Conservation (phyloP, 2,329 filamentous ascomycete genomes). For the Calonectria pseudoturangicola region DNA sequence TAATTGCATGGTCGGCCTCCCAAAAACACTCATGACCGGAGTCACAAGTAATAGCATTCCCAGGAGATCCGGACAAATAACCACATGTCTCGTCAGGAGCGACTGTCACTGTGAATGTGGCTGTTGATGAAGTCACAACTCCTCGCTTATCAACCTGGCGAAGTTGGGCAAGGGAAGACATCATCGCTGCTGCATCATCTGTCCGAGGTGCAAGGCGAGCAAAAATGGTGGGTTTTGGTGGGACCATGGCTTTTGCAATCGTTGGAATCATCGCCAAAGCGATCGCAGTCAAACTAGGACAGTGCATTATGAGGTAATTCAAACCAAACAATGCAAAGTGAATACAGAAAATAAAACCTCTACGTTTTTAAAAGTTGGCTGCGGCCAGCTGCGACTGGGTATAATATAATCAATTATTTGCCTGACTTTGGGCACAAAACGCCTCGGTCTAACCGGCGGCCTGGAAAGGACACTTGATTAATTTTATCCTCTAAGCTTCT, state of each 20-base stretch:
- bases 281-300: not conserved
- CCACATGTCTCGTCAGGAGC: constrained; percentile 8
- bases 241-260: not conserved
- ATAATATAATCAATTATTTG: not conserved
- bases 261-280: not conserved
- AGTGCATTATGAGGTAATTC: not conserved
- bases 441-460: not conserved
- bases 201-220: not conserved
- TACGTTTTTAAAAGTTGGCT: no score
- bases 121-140: not conserved
- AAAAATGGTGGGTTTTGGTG: not conserved
- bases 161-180: not conserved
- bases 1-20: not conserved
- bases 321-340: no score
- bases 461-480: not conserved
- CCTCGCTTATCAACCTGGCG: not conserved
- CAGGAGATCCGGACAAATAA: constrained; percentile 1
- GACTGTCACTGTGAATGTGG: not conserved
- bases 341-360: no score
- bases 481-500: not conserved
- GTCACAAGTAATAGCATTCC: not conserved
- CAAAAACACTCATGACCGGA: not conserved
- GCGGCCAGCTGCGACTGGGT: not conserved
- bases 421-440: not conserved
- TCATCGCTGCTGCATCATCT: no score